phyloP scores from a whole-genome alignment of 108 stramenopile genomes.

The Skeletonema grethae region DNA sequence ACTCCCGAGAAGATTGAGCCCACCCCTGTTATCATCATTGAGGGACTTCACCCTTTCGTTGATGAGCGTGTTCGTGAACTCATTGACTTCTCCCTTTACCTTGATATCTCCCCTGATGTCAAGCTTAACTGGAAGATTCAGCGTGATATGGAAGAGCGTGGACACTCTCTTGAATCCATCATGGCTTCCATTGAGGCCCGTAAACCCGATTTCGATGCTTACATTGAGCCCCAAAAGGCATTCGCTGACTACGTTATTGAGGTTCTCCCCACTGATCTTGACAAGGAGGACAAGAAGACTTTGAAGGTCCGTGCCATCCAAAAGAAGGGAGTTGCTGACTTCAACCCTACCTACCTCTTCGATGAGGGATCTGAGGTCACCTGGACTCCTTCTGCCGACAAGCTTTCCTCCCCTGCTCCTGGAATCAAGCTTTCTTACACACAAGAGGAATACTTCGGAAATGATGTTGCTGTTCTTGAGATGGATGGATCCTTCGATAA shows the following conservation, averaged over 20 bases:
- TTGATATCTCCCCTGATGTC: conserved; percentile 96
- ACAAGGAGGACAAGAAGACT: conserved; percentile 93
- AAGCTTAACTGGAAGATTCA: conserved; percentile 99
- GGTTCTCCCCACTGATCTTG: conserved; percentile 95
- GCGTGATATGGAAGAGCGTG: conserved; percentile 98
- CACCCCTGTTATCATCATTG: conserved; percentile 97
- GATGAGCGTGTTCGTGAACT: conserved; percentile 95
- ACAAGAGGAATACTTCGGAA: conserved; percentile 87
- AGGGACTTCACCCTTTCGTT: conserved; percentile 97
- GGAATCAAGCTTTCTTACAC: conserved; percentile 95
- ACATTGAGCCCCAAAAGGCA: conserved; percentile 95
- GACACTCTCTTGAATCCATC: conserved; percentile 95
- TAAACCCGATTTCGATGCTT: conserved; percentile 96
- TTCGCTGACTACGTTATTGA: conserved; percentile 92
- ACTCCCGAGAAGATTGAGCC: conserved; percentile 93
- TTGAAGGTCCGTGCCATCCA: conserved; percentile 94
- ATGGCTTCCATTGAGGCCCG: conserved; percentile 95
- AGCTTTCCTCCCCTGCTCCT: conserved; percentile 91
- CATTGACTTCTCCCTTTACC: conserved; percentile 97
- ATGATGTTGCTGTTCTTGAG: conserved; percentile 84
- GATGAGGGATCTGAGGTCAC: conserved; percentile 92
- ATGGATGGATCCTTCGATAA: conserved; percentile 98
- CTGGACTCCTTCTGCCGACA: conserved; percentile 89
- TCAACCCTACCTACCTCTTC: conserved; percentile 93
- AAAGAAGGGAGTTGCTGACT: conserved; percentile 90